These are phyloP conservation scores for Brassica hybrid DNA, from an alignment of 441 rosid species.

Conservation along the genomic window DNA sequence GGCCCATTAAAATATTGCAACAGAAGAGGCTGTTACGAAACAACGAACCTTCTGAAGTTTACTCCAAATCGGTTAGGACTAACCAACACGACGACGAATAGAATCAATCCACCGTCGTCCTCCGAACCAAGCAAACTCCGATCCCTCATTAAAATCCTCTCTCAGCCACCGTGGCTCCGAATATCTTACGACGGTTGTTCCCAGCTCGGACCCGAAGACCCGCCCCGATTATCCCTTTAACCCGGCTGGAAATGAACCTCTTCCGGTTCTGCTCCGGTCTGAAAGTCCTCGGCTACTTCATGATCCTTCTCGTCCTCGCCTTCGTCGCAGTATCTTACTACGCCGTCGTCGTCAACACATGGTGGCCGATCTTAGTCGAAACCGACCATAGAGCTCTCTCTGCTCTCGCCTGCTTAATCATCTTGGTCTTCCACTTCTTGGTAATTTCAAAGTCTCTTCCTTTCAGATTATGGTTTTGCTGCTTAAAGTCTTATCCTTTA, in stretches of 20 bases:
- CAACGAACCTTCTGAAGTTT: conserved; percentile 25
- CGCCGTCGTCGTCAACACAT: conserved; percentile 68
- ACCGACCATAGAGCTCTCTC: conserved; percentile 50
- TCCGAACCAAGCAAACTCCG: conserved; percentile 28
- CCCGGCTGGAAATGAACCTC: conserved; percentile 61
- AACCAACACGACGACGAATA: conserved; percentile 18
- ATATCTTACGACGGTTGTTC: conserved; percentile 69
- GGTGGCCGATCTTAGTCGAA: conserved; percentile 58
- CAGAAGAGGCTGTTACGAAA: neutral
- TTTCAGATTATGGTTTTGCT: no score
- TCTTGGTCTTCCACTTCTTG: conserved; percentile 67
- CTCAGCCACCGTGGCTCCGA: conserved; percentile 59
- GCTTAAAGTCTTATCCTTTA: no score
- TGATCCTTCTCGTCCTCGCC: conserved; percentile 77
- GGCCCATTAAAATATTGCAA: neutral
- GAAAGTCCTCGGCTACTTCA: conserved; percentile 71
- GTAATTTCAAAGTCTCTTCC: conserved; percentile 40
- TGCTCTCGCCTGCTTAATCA: conserved; percentile 44
- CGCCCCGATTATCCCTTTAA: conserved; percentile 40
- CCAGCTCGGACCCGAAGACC: conserved; percentile 53
- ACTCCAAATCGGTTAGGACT: neutral
- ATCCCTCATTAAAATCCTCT: conserved; percentile 4
- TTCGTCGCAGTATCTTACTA: conserved; percentile 69
- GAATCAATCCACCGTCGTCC: conserved; percentile 33
- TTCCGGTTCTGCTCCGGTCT: conserved; percentile 84